Base-by-base conservation (phyloP, 306 rosid genomes). In the Alnus glutinosa region DNA sequence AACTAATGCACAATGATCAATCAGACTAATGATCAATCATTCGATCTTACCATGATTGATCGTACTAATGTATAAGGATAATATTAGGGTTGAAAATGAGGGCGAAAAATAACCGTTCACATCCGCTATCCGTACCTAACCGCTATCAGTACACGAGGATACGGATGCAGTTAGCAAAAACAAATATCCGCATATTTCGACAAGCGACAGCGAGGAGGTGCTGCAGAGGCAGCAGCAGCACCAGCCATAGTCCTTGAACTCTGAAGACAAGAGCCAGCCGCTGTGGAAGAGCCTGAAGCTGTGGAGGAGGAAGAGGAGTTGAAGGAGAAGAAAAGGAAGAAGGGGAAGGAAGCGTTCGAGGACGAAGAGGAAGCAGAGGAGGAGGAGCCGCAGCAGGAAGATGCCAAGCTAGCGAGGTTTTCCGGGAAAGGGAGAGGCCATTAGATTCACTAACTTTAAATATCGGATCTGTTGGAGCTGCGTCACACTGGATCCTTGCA, bases 401-500 rank as follows among this genome's bases (percentile, higher is more conserved):
- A 91, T 28, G 93, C 96, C 32, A 95, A 89, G 77, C 94, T 98
- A 91, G 3, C 74, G 87, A 89, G 87, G 94, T 51, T 83, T 75
- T 90, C 97, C 0, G 97, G 98, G 0, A 96, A 88, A 89, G 98
- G 99, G 44, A 89, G 90, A 77, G 83, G 85, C 1, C 78, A 23
- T 23, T 23, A 23, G 28, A 23, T 23, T 23, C 28, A 23, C 28
- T 23, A 23, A 23, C 28, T 23, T 23, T 23, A 23, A 23, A 23
- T 23, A 23, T 23, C 28, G 28, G 28, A 23, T 23, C 28, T 23
- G 28, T 23, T 23, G 28, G 28, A 23, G 28, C 28, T 23, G 28
- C 28, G 28, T 23, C 28, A 23, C 28, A 23, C 28, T 23, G 28
- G 28, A 23, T 23, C 28, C 28, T 23, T 23, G 28, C 28, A 23